These are phyloP conservation scores for Lactuca saligna DNA, from an alignment of 129 eudicot species.

Conservation along the genomic window DNA sequence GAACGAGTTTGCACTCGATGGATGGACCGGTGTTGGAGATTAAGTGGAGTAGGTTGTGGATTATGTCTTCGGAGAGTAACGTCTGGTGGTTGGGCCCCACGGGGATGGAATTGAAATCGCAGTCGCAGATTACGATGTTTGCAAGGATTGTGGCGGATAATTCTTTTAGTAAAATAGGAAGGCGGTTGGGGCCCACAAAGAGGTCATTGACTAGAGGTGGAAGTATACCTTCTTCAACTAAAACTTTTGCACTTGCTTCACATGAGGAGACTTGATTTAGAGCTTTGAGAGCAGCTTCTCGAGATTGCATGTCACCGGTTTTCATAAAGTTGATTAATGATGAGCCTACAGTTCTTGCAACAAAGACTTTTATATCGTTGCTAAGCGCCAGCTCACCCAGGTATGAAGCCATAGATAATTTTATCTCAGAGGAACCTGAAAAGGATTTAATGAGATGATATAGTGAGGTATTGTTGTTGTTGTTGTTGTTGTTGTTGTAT, in stretches of 20 bases:
- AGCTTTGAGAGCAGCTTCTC: conserved; percentile 93
- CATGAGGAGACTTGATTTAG: conserved; percentile 86
- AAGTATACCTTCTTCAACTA: conserved; percentile 77
- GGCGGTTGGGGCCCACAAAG: conserved; percentile 55
- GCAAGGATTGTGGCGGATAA: conserved; percentile 86
- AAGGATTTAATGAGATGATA: neutral
- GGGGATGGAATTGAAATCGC: conserved; percentile 60
- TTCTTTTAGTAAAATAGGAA: conserved; percentile 74
- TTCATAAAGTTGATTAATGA: conserved; percentile 73
- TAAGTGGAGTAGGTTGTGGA: conserved; percentile 74
- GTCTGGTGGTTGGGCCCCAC: conserved; percentile 73
- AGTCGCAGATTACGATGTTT: conserved; percentile 71
- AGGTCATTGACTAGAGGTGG: conserved; percentile 86
- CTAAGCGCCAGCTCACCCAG: conserved; percentile 86
- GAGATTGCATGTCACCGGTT: conserved; percentile 49
- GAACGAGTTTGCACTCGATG: conserved; percentile 82
- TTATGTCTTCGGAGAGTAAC: conserved; percentile 70
- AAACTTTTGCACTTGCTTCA: conserved; percentile 71
- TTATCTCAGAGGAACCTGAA: conserved; percentile 79
- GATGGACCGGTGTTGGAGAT: conserved; percentile 93
- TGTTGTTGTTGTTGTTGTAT: too few species aligned
- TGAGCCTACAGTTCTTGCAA: conserved; percentile 75
- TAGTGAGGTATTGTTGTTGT: neutral
- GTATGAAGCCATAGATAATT: conserved; percentile 81
- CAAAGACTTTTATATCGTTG: conserved; percentile 78